Evolutionary conservation across 177 flowering plant species (phyloP), one percentile per base, ranked within the genome.

Genomic region (Vitis hybrid): DNA sequence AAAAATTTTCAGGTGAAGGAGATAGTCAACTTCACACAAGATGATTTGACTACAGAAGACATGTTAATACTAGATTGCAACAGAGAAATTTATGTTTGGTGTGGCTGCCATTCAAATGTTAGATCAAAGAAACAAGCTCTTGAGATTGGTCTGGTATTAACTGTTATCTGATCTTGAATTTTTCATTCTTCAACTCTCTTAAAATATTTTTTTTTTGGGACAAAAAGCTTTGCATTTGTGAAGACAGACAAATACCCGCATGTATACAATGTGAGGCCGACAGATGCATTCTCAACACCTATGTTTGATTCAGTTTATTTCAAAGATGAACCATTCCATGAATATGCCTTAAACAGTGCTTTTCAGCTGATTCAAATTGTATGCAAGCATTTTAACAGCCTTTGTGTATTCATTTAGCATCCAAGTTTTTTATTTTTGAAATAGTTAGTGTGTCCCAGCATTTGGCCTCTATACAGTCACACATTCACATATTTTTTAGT

Each of bases 1-100:
- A 50, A 54, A 48, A 65, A 41, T 17, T 68, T 74, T 59, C 93
- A 91, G 97, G 91, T 84, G 71, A 90, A 79, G 66, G 97, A 92
- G 83, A 85, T 92, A 68, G 88, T 83, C 85, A 90, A 84, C 76
- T 92, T 88, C 71, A 73, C 82, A 30, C 97, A 92, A 71, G 97
- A 89, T 74, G 97, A 92, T 84, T 79, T 92, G 63, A 88, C 85
- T 56, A 90, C 97, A 6, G 97, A 92, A 81, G 95, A 92, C 73
- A 78, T 87, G 9, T 74, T 88, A 12, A 59, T 92, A 15, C 88
- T 92, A 15, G 86, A 90, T 69, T 89, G 92, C 85, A 82, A 79
- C 52, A 70, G 17, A 18, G 95, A 88, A 73, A 72, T 92, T 32
- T 87, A 78, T 79, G 87, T 92, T 30, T 92, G 97, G 95, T 71